Evolutionary conservation across 345 rosid species (phyloP).

Genomic region (Fremontodendron californicum): DNA sequence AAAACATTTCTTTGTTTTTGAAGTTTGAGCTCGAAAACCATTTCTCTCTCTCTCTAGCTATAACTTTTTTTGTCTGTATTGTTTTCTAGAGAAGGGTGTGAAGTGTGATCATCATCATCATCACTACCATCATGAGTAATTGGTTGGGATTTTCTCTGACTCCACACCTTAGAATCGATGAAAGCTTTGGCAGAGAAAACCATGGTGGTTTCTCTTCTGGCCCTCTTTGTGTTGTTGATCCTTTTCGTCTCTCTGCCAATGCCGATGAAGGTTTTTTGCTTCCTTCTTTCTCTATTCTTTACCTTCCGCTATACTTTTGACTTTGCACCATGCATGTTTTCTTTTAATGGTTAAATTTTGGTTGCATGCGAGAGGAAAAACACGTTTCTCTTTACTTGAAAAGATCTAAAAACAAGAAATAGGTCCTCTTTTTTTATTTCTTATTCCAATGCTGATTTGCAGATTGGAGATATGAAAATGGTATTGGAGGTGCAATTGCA

Average conservation of each 20-base stretch:
- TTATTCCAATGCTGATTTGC: neutral
- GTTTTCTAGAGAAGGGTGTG: too few relatives aligned
- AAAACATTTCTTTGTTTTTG: neutral
- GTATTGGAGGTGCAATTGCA: constrained; percentile 16
- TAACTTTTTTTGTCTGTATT: too few relatives aligned
- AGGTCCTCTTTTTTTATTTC: neutral
- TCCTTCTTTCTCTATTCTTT: neutral
- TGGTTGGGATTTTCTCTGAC: constrained; percentile 71
- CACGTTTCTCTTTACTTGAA: neutral
- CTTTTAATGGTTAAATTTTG: neutral
- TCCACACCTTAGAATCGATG: constrained; percentile 55
- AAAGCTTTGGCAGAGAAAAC: constrained; percentile 28
- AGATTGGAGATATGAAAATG: constrained; percentile 57
- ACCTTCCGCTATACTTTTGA: too few relatives aligned
- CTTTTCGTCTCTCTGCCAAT: constrained; percentile 31
- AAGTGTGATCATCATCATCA: too few relatives aligned
- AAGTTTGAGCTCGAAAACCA: constrained; percentile 46
- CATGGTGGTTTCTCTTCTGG: constrained; percentile 30
- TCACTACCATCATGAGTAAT: constrained; percentile 46
- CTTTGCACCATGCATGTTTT: neutral
- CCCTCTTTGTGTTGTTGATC: constrained; percentile 48
- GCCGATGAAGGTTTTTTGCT: constrained; percentile 16
- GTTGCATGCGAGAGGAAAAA: neutral
- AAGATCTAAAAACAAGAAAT: neutral
- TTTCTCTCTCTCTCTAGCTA: too few relatives aligned